Evolutionary conservation across 345 rosid species (phyloP).

Genomic region (Moricandia moricandioides): DNA sequence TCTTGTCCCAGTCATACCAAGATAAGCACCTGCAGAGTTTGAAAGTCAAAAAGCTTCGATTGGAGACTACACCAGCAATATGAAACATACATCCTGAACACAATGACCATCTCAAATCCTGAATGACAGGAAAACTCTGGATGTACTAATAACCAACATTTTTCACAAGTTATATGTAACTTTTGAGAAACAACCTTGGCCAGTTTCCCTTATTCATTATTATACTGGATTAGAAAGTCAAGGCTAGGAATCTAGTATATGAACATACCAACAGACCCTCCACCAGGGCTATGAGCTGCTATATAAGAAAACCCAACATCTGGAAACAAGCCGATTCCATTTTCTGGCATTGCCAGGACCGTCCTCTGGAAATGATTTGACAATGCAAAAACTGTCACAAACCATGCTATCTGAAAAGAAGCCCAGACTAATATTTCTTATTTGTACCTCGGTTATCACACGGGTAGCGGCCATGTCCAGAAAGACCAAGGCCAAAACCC

Average conservation of each 20-base stretch:
- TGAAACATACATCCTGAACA: slow-evolving; percentile 3
- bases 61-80: background rate
- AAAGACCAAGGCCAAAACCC: slow-evolving; percentile 94
- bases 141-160: background rate
- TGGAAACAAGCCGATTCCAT: slow-evolving; percentile 94
- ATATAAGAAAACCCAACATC: slow-evolving; percentile 94
- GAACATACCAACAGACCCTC: slow-evolving; percentile 81
- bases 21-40: slow-evolving; percentile 70
- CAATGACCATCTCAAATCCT: background rate
- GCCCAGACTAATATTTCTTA: no score
- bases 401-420: no score
- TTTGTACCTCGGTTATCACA: slow-evolving; percentile 94
- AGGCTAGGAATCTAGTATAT: background rate
- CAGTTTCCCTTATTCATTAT: background rate
- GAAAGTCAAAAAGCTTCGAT: background rate
- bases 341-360: slow-evolving; percentile 95
- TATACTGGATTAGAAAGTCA: background rate
- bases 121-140: background rate
- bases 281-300: slow-evolving; percentile 89
- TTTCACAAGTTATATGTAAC: background rate
- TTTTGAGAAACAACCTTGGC: background rate
- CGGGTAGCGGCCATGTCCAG: slow-evolving; percentile 92
- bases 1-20: slow-evolving; percentile 90
- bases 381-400: slow-evolving; percentile 23
- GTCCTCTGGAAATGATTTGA: slow-evolving; percentile 40